Base-by-base conservation (phyloP, 495 filamentous ascomycete species). In the Penicillium herquei region DNA sequence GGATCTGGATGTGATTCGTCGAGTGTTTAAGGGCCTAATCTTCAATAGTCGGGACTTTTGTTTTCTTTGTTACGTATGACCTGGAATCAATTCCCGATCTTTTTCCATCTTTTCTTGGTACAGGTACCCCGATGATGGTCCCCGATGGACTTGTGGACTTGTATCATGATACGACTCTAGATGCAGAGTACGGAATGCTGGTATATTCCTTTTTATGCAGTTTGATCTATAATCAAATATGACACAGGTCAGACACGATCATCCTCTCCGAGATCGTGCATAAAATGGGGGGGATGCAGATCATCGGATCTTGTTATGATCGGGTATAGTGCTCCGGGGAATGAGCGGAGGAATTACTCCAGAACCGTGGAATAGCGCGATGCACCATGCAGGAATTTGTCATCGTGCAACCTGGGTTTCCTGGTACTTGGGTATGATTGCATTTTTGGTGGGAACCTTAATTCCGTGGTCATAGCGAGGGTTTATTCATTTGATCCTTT, bases 261-360 rank as follows among this genome's bases (percentile, higher is more conserved):
- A 26, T 30, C 34, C 56, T 50, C 61, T 64, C 57, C 54, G 56
- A 55, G 65, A 63, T 67, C 65, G 62, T 67, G 65, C 65, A 65
- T 61, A 42, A 61, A 66, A 60, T 60, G 58, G 60, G 54, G 58
- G 62, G 64, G 56, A 71, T 66, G 69, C 58, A 65, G 68, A 70
- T 70, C 65, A 61, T 68, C 57, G 55, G 62, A 63, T 67, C 58
- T 60, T 50, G 51, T 43, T 16, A 18, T 33, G 41, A 45, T 34
- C 42, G 40, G 42, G 39, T 43, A 52, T 10, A 8, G 17, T 26
- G 17, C 14, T 39, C 41, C 52, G 58, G 31, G 52, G 49, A 62
- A 56, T 56, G 55, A 37, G 16, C 53, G 58, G 51, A 52, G 18
- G 18, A 48, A 57, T 55, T 52, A 43, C 46, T 43, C 59, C 40